These are phyloP conservation scores for Alternaria metachromatica DNA, from an alignment of 2,329 filamentous ascomycete species.

Conservation along the genomic window DNA sequence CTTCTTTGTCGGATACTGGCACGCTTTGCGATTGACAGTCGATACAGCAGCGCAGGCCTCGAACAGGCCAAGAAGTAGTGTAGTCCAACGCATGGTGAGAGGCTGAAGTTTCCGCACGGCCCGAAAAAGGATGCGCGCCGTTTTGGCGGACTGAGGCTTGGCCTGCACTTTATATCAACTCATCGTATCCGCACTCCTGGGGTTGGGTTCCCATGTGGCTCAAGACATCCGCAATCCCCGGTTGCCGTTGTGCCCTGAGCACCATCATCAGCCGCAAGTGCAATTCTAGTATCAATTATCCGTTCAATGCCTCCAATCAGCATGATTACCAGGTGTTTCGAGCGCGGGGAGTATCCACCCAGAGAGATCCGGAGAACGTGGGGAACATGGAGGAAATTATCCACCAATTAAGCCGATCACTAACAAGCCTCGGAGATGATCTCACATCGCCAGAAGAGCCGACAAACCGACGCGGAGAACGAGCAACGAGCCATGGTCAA, in stretches of 20 bases:
- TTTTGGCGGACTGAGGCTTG: background rate
- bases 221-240: background rate
- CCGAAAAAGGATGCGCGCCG: background rate
- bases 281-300: background rate
- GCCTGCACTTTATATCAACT: background rate
- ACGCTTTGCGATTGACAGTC: conserved; percentile 32
- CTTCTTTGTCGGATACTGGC: conserved; percentile 47
- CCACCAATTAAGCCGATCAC: conserved; percentile 26
- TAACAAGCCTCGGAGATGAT: background rate
- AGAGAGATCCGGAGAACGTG: conserved; percentile 15
- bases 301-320: conserved; percentile 11
- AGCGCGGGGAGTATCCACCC: conserved; percentile 21
- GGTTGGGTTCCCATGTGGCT: background rate
- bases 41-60: conserved; percentile 24
- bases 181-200: background rate
- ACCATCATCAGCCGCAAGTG: conserved; percentile 1
- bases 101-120: background rate
- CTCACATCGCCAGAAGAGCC: background rate
- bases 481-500: background rate
- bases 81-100: conserved; percentile 18
- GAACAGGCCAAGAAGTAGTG: conserved; percentile 13
- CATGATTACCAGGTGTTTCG: background rate
- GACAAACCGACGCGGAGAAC: background rate
- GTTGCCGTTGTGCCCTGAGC: background rate
- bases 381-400: conserved; percentile 23